phyloP scores from a whole-genome alignment of 2,329 filamentous ascomycete species.

The Aspergillus nomiae region DNA sequence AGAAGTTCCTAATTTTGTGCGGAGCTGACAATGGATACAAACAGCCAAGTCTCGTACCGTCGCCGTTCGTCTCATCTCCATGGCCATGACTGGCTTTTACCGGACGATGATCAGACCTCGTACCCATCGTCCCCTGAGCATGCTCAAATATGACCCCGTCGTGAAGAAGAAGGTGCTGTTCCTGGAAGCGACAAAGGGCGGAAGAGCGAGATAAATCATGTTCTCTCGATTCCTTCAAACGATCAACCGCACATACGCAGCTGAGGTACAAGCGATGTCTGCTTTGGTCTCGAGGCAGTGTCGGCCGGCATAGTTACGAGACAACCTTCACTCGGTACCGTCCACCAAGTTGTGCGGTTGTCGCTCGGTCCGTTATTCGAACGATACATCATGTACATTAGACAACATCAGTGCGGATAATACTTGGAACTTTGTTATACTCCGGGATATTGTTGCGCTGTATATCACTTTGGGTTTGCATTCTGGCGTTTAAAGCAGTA shows the following conservation, averaged over 20 bases:
- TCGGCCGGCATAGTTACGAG: background rate
- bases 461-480: slow-evolving; percentile 24
- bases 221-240: background rate
- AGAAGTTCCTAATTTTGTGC: background rate
- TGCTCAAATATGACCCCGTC: slow-evolving; percentile 98
- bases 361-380: slow-evolving; percentile 7
- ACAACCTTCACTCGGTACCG: background rate
- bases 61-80: slow-evolving; percentile 90
- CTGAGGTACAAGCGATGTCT: background rate
- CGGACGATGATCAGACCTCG: slow-evolving; percentile 86
- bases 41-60: slow-evolving; percentile 89
- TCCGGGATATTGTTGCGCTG: slow-evolving; percentile 13
- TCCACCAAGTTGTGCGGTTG: background rate
- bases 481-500: slow-evolving; percentile 30
- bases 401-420: slow-evolving; percentile 14
- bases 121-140: slow-evolving; percentile 79
- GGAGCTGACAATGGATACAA: slow-evolving; percentile 14
- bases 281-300: background rate
- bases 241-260: background rate
- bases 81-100: slow-evolving; percentile 99
- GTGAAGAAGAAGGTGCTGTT: slow-evolving; percentile 96
- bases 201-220: slow-evolving; percentile 49
- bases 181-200: slow-evolving; percentile 84
- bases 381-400: slow-evolving; percentile 29
- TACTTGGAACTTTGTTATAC: slow-evolving; percentile 1